Evolutionary conservation across 2,329 filamentous ascomycete species (phyloP).

Genomic region (Colletotrichum orbiculare): DNA sequence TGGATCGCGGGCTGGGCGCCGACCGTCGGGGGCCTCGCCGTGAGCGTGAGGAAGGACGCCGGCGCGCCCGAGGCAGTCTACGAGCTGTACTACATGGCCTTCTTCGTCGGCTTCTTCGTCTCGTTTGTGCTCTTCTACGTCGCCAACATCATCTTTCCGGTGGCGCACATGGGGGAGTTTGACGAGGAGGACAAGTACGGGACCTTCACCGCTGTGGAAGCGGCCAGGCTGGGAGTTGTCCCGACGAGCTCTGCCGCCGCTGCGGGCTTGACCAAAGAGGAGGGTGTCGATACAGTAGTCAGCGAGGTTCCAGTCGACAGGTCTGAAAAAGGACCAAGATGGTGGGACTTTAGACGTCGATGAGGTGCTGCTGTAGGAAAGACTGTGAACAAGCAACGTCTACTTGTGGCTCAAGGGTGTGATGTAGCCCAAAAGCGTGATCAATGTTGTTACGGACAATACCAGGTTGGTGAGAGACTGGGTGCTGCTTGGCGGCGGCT

Average conservation of each 20-base stretch:
- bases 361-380: background rate
- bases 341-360: background rate
- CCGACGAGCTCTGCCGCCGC: conserved; percentile 30
- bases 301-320: background rate
- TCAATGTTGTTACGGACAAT: too few relatives aligned
- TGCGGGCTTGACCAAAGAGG: background rate
- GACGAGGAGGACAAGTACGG: conserved; percentile 57
- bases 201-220: conserved; percentile 56
- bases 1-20: conserved; percentile 57
- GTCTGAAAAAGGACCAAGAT: background rate
- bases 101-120: conserved; percentile 51
- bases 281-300: background rate
- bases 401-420: too few relatives aligned
- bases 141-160: conserved; percentile 52
- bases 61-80: conserved; percentile 49
- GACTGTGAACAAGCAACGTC: too few relatives aligned
- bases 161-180: conserved; percentile 51
- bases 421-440: too few relatives aligned
- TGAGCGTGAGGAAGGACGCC: background rate
- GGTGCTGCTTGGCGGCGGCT: too few relatives aligned
- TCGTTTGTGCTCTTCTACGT: conserved; percentile 36
- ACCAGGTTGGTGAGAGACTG: too few relatives aligned
- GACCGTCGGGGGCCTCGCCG: conserved; percentile 44
- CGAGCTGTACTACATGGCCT: conserved; percentile 60
- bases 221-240: conserved; percentile 51